Conservation (phyloP, 352 stramenopile species). For the Phytophthora europaea region DNA sequence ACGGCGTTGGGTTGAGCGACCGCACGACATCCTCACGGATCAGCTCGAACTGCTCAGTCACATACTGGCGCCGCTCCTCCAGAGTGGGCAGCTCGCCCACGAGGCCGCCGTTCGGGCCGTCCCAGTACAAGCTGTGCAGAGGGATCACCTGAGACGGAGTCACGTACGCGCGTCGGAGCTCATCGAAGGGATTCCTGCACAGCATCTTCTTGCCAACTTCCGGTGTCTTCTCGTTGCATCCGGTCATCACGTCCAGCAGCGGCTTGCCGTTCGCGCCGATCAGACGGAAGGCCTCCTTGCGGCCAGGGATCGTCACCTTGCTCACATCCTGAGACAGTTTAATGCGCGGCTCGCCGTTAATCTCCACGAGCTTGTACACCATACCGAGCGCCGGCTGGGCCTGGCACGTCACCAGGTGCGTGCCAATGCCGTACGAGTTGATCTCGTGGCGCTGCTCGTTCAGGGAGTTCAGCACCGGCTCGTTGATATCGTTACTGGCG, state of each 20-base stretch:
- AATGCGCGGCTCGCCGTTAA: slow-evolving; percentile 96
- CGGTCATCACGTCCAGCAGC: slow-evolving; percentile 93
- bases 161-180: slow-evolving; percentile 95
- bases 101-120: slow-evolving; percentile 84
- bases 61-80: slow-evolving; percentile 86
- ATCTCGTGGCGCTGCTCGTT: slow-evolving; percentile 96
- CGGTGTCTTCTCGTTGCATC: slow-evolving; percentile 84
- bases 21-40: slow-evolving; percentile 96
- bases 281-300: slow-evolving; percentile 93
- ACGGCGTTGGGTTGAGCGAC: slow-evolving; percentile 96
- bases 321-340: slow-evolving; percentile 98
- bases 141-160: slow-evolving; percentile 92
- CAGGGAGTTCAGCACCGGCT: slow-evolving; percentile 95
- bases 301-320: slow-evolving; percentile 95
- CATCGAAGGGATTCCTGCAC: slow-evolving; percentile 97
- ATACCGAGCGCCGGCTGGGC: slow-evolving; percentile 98
- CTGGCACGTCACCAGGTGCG: slow-evolving; percentile 98
- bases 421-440: slow-evolving; percentile 97
- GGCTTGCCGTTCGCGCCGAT: slow-evolving; percentile 89
- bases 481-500: slow-evolving; percentile 99
- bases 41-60: slow-evolving; percentile 93
- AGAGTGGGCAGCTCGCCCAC: slow-evolving; percentile 73
- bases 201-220: slow-evolving; percentile 89
- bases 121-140: slow-evolving; percentile 93
- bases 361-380: slow-evolving; percentile 99